phyloP scores from a whole-genome alignment of 805 yeast species.

The Candida ortonii region DNA sequence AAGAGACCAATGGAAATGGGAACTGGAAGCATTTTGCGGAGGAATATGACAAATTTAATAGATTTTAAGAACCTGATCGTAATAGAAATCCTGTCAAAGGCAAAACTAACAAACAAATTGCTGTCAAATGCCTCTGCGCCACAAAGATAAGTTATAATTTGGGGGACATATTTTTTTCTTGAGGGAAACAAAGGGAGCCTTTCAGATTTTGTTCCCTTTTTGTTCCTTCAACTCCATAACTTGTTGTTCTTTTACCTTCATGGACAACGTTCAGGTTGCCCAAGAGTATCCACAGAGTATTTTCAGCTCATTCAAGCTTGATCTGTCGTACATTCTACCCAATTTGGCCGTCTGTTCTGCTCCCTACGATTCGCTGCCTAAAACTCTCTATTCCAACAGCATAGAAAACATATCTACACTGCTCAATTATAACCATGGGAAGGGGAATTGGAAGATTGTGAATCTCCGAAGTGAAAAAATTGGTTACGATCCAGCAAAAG shows the following conservation, averaged over 20 bases:
- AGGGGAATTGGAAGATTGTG: slow-evolving; percentile 64
- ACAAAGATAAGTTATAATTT: no score
- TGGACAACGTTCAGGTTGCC: no score
- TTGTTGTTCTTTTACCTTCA: no score
- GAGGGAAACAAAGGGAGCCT: no score
- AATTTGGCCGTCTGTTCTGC: slow-evolving; percentile 72
- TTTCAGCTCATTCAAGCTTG: no score
- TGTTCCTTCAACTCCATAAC: no score
- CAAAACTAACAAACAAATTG: no score
- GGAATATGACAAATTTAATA: no score
- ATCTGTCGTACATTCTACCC: slow-evolving; percentile 64
- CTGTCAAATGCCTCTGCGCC: slow-evolving; percentile 1
- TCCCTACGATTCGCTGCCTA: slow-evolving; percentile 51
- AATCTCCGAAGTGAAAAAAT: slow-evolving; percentile 63
- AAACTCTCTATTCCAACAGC: slow-evolving; percentile 50
- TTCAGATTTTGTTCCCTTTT: slow-evolving; percentile 4
- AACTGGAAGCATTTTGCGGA: no score
- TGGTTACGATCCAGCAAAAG: slow-evolving; percentile 31
- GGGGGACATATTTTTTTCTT: no score
- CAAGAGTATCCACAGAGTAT: slow-evolving; percentile 1
- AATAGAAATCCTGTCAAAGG: no score
- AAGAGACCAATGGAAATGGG: slow-evolving; percentile 26
- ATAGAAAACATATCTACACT: slow-evolving; percentile 48
- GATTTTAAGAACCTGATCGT: no score
- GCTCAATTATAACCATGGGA: slow-evolving; percentile 45